Evolutionary conservation across 352 stramenopile genomes (phyloP), one percentile per base, ranked within the genome.

Genomic region (Globisporangium viniferum): DNA sequence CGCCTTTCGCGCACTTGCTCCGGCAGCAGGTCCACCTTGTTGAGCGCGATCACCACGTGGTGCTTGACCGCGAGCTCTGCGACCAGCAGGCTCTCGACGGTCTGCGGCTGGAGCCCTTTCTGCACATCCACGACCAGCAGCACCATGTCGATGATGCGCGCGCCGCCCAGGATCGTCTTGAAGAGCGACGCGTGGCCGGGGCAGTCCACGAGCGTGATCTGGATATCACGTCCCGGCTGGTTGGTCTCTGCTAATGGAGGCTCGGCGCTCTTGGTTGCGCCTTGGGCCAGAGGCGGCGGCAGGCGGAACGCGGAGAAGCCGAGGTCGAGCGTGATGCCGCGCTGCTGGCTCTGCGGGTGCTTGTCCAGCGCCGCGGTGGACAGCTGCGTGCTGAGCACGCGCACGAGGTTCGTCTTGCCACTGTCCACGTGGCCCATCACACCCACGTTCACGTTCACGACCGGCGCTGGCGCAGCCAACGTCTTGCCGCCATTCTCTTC

Each of bases 111-210:
- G 24, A 99, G 97, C 9, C 97, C 97, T 76, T 99, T 99, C 59
- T 89, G 94, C 12, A 89, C 91, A 74, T 99, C 97, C 4, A 99
- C 89, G 18, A 99, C 96, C 22, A 99, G 80, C 24, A 99, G 69
- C 33, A 99, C 97, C 66, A 98, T 92, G 75, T 99, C 97, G 72
- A 99, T 99, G 73, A 99, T 99, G 78, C 99, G 95, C 49, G 98
- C 94, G 62, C 97, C 97, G 36, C 95, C 97, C 46, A 99, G 97
- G 64, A 99, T 99, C n/a, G 97, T 99, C 65, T 97, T 92, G 70
- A 99, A 99, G 10, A 99, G 80, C 20, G 92, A 98, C 27, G 97
- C 97, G 74, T 99, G 98, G 4, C 98, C 98, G 1, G 98, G 98
- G 79, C 98, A 97, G 75, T 97, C 91, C 12, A 98, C 93, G 12